Percentiles rank a stretch among this genome's conserved stretches.
These are phyloP conservation scores for Globisporangium perplexum DNA, from an alignment of 352 stramenopile species.

Conservation along the genomic window DNA sequence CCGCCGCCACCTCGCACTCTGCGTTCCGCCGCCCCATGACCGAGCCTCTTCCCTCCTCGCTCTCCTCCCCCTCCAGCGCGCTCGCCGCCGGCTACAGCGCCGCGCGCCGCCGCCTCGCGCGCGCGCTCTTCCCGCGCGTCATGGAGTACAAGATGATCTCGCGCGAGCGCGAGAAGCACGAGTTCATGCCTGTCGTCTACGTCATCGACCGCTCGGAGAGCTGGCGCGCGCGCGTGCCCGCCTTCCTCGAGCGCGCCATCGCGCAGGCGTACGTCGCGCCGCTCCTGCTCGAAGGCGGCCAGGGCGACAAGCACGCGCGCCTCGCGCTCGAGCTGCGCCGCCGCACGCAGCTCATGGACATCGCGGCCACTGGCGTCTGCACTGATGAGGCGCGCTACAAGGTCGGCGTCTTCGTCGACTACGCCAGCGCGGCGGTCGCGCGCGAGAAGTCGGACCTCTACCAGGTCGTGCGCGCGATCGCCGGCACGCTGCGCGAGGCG, in stretches of 20 bases:
- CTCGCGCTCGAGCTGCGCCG: slow-evolving; percentile 28
- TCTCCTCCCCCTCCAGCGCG: not conserved
- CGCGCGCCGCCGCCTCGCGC: slow-evolving; percentile 15
- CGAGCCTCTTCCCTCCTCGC: not conserved
- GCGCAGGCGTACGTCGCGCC: slow-evolving; percentile 60
- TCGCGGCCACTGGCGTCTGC: slow-evolving; percentile 18
- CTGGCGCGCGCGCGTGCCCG: slow-evolving; percentile 45
- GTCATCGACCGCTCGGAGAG: slow-evolving; percentile 51
- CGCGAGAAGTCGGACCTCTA: slow-evolving; percentile 42
- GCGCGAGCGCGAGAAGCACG: slow-evolving; percentile 64
- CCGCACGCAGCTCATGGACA: slow-evolving; percentile 44
- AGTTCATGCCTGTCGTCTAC: slow-evolving; percentile 75
- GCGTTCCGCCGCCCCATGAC: not conserved
- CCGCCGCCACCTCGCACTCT: not conserved
- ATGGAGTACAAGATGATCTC: slow-evolving; percentile 81
- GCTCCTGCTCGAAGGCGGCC: slow-evolving; percentile 16
- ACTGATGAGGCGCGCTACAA: slow-evolving; percentile 55
- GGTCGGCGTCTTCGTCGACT: slow-evolving; percentile 57
- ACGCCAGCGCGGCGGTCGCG: slow-evolving; percentile 4
- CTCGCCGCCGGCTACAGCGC: not conserved
- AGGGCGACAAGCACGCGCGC: slow-evolving; percentile 18
- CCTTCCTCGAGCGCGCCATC: slow-evolving; percentile 39
- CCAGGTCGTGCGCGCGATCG: slow-evolving; percentile 45
- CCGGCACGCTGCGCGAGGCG: slow-evolving; percentile 31
- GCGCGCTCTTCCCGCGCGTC: slow-evolving; percentile 49